Evolutionary conservation across 73 alveolate genomes (phyloP).

Genomic region (Uronychia setigera): DNA sequence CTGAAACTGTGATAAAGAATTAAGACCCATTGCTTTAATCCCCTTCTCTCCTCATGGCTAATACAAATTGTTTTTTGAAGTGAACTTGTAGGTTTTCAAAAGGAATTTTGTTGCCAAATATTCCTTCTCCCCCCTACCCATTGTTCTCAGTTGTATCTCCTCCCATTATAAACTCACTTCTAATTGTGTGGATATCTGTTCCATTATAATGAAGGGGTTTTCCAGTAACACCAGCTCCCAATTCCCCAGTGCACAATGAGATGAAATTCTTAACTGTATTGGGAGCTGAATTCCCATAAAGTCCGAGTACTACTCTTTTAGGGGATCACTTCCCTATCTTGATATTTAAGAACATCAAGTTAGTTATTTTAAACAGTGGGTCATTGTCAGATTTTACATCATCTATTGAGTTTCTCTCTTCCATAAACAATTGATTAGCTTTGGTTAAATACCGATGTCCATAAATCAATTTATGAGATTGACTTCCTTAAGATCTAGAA

Average conservation of each 20-base stretch:
- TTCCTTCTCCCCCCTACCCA: constrained; percentile 67
- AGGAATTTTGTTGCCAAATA: no score
- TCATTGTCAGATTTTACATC: background rate
- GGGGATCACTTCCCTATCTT: background rate
- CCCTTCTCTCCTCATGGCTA: no score
- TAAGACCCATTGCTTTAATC: no score
- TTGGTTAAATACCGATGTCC: background rate
- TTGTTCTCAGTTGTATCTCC: constrained; percentile 85
- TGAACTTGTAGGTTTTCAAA: no score
- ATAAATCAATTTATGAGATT: background rate
- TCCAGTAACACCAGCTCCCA: constrained; percentile 65
- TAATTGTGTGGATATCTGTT: constrained; percentile 73
- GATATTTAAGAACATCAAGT: background rate
- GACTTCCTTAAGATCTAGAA: background rate
- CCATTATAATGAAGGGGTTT: constrained; percentile 89
- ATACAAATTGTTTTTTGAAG: no score
- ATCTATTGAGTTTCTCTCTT: no score
- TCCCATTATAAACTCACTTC: constrained; percentile 90
- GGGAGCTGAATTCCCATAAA: constrained; percentile 86
- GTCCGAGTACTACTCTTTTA: constrained; percentile 78
- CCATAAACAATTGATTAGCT: background rate
- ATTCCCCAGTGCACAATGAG: constrained; percentile 85
- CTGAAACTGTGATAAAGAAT: no score
- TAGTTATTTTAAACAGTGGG: background rate
- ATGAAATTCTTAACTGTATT: constrained; percentile 94